Percentiles rank a stretch among this genome's conserved stretches.
Evolutionary conservation across 169 alveolate species (phyloP).

Genomic region (Eimeria nieschulzi): DNA sequence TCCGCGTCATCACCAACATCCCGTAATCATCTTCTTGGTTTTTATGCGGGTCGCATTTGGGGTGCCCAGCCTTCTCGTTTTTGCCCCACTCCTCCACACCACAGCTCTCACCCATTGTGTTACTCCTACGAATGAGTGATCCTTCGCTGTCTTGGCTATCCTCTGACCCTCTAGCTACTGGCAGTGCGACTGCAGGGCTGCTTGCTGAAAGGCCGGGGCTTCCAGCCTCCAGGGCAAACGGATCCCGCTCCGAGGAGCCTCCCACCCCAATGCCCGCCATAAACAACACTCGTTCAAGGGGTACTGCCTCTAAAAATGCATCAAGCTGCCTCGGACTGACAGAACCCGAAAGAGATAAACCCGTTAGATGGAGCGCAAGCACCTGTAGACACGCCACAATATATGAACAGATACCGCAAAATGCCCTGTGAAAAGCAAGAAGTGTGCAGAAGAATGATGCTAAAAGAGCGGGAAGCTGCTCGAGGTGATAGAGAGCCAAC

Average conservation of each 20-base stretch:
- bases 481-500: background rate
- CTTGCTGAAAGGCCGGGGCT: too few species aligned
- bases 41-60: background rate
- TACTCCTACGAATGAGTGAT: too few species aligned
- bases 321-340: conserved; percentile 56
- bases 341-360: conserved; percentile 51
- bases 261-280: too few species aligned
- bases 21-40: conserved; percentile 29
- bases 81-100: too few species aligned
- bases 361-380: conserved; percentile 69
- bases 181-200: too few species aligned
- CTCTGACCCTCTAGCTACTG: background rate
- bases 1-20: conserved; percentile 33
- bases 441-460: background rate
- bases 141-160: too few species aligned
- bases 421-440: background rate
- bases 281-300: background rate
- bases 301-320: conserved; percentile 22
- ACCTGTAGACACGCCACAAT: conserved; percentile 22
- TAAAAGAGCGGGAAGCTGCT: background rate
- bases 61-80: too few species aligned
- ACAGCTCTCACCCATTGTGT: too few species aligned
- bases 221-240: too few species aligned
- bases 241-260: too few species aligned
- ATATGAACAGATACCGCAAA: background rate